Base-by-base conservation (phyloP, 768 basidiomycete species). In the Psilocybe subaeruginosa region DNA sequence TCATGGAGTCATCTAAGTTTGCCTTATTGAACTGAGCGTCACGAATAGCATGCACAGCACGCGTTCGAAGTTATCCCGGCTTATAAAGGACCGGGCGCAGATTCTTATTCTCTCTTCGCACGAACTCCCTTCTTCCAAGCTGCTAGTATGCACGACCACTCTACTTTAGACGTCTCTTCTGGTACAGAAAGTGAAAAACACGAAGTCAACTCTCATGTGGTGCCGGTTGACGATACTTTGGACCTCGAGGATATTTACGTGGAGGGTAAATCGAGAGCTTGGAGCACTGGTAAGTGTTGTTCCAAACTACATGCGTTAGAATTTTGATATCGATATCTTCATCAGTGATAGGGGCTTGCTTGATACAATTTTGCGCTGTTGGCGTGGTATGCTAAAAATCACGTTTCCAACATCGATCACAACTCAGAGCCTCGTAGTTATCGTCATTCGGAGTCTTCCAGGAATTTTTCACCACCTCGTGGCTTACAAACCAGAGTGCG, bases 371-470 rank as follows among this genome's bases (percentile, higher is more conserved):
- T 45, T 57, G 49, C 19, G 55, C 43, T 29, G 61, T 48, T 4
- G 61, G 50, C n/a, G 50, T 45, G 17, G 61, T 62, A 39, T 19
- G 61, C 41, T 53, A 1, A 8, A 17, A 8, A n/a, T 14, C 17
- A 46, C 9, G 7, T 35, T 6, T 30, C 35, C 3, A 2, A 7
- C 8, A 7, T 48, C 46, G 8, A 30, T 31, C 29, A 14, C 11
- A 30, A 16, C 29, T 51, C 29, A 31, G 11, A 4, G 29, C 27
- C 17, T 27, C 23, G 3, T 50, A 63, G 62, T 8, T 59, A 9
- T 59, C 62, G 14, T 47, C 62, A 12, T 63, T 63, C 27, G 62
- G 62, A 23, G 62, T 63, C 17, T 63, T 63, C 27, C 58, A 63
- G 39, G 62, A 59, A 5, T 63, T 56, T 16, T 63, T 54, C n/a